Base-by-base conservation (phyloP, 1,284 basidiomycete genomes). In the Kwoniella shivajii region DNA sequence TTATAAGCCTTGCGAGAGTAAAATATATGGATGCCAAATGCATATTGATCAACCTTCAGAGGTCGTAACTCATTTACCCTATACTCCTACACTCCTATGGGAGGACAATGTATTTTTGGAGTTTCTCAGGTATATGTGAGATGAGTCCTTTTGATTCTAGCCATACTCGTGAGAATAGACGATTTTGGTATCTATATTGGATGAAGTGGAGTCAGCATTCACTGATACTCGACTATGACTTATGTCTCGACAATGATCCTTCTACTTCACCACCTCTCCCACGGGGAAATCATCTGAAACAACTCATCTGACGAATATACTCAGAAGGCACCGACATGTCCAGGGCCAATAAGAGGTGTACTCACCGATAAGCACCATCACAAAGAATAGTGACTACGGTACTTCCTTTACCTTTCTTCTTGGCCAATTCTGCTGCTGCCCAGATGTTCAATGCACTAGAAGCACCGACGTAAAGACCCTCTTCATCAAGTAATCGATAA, bases 161-260 rank as follows among this genome's bases (percentile, higher is more conserved):
- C 96, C 96, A 99, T 67, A 86, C 85, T 75, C 89, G 89, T n/a
- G 92, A 96, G 81, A 98, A 98, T 42, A 99, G 81, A 11, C 96
- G 84, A 57, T 89, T 92, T 80, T 99, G 96, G 75, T 99, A 99
- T 57, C 80, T 79, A 62, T 49, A 38, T 4, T 44, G 57, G 50
- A 50, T 46, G 3, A 1, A 29, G 24, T 27, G 16, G 9, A 39
- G 20, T 50, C 42, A 29, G 33, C 42, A 26, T 26, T 46, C n/a
- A n/a, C 18, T 38, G 42, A 9, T 45, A 9, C 5, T 30, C 11
- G 11, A 11, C 6, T 3, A 31, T 52, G 26, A 24, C 24, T 24
- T 42, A 26, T 18, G 5, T 20, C 6, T 51, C 26, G 30, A 39
- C 26, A 55, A 34, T 14, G 13, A 39, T 24, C 13, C 10, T n/a